Percentiles rank a stretch among this genome's conserved stretches.
Evolutionary conservation across 2,329 filamentous ascomycete genomes (phyloP).

Genomic region (Trichoderma harzianum): DNA sequence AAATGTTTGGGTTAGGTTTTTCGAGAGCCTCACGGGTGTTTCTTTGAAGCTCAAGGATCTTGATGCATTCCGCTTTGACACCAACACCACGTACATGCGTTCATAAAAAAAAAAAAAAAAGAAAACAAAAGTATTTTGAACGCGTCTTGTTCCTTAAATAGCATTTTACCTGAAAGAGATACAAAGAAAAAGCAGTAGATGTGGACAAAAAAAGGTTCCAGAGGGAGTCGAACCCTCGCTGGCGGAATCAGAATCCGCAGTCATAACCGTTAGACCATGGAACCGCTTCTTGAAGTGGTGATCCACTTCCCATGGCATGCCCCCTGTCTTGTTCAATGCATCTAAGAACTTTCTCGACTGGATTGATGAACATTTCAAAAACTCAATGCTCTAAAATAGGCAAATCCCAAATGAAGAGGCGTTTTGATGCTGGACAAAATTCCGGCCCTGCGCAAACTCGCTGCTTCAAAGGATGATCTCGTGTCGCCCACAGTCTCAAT

Average conservation of each 20-base stretch:
- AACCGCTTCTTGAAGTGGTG: conserved; percentile 12
- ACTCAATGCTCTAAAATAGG: not conserved
- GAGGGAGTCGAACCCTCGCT: conserved; percentile 20
- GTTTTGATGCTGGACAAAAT: not conserved
- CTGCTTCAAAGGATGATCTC: not conserved
- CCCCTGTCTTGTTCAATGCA: not conserved
- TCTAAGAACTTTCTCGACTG: not conserved
- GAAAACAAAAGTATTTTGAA: not conserved
- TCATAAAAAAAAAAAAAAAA: not conserved
- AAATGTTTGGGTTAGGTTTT: not conserved
- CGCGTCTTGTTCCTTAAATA: not conserved
- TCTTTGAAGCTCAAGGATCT: not conserved
- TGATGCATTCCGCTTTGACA: not conserved
- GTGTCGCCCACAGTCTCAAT: not conserved
- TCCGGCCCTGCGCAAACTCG: not conserved
- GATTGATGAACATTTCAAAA: not conserved
- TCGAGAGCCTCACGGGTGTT: not conserved
- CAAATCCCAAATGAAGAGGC: not conserved
- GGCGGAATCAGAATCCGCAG: conserved; percentile 21
- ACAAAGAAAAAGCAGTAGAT: not conserved
- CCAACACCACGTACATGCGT: not conserved
- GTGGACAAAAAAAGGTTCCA: conserved; percentile 14
- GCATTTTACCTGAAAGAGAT: not conserved
- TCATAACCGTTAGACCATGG: conserved; percentile 21
- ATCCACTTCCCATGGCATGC: conserved; percentile 10